Base-by-base conservation (phyloP, 768 basidiomycete species). In the Trametes sanguinea region DNA sequence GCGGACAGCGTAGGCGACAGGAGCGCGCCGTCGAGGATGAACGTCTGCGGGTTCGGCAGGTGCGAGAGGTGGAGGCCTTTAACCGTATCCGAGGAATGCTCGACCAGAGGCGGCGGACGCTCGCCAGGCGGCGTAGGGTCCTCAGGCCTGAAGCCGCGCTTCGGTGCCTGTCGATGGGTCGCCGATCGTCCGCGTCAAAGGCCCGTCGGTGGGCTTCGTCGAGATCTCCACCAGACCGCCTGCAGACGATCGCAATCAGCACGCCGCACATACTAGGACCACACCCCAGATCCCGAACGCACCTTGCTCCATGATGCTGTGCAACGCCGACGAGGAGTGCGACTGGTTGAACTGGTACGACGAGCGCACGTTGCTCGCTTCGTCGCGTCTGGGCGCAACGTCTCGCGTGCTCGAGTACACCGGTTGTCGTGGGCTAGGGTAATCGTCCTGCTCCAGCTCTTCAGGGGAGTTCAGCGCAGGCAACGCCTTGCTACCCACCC, bases 261-360 rank as follows among this genome's bases (percentile, higher is more conserved):
- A 1, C 10, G n/a, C 42, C 14, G 42, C 39, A 39, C 39, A 39
- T 39, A 13, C 39, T 7, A 39, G 39, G 39, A 7, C 13, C 13
- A 22, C 22, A 22, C 22, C 22, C 22, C 22, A 22, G 22, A 22
- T 43, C 42, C 5, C 14, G 30, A 17, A 22, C 22, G 9, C 63
- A 81, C 82, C 84, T 68, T 85, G 81, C 61, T 90, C 86, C 87
- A 89, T 88, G 10, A 88, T 77, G 52, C 81, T 80, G 57, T 87
- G 84, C 76, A 89, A 77, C 0, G 82, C 86, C 48, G 84, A 69
- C 68, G 58, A 77, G 73, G 60, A 74, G 68, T 70, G 63, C 9
- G 75, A 68, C 56, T 60, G 62, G 37, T 51, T 57, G 43, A 55
- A 47, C 60, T 50, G 56, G 39, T 39, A 43, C 35, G 56, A 58